Conservation (phyloP, 2,329 filamentous ascomycete genomes). For the Sporothrix curviconia region DNA sequence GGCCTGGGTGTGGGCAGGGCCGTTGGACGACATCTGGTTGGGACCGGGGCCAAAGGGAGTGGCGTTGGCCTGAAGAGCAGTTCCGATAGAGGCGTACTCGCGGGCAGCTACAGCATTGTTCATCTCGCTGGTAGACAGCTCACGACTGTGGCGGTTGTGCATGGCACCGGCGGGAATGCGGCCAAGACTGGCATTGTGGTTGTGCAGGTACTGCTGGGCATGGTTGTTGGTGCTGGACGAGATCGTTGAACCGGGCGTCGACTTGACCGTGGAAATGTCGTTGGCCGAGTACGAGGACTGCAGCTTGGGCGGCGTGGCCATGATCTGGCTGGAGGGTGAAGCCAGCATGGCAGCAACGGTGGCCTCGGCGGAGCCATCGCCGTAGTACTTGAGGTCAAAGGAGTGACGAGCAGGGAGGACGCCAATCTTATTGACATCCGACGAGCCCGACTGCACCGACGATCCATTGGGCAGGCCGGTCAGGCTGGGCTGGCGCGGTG, state of each 20-base stretch:
- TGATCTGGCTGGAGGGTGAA: slow-evolving; percentile 43
- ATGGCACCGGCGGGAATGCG: slow-evolving; percentile 65
- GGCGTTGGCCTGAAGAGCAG: slow-evolving; percentile 72
- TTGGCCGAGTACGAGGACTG: slow-evolving; percentile 86
- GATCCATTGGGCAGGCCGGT: slow-evolving; percentile 39
- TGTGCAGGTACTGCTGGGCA: slow-evolving; percentile 59
- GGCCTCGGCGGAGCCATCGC: slow-evolving; percentile 38
- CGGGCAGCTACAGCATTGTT: slow-evolving; percentile 32
- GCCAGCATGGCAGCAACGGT: slow-evolving; percentile 37
- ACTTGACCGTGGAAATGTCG: slow-evolving; percentile 82
- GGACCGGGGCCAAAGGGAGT: slow-evolving; percentile 67
- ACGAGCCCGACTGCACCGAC: slow-evolving; percentile 30
- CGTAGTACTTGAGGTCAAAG: slow-evolving; percentile 48
- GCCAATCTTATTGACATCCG: slow-evolving; percentile 42
- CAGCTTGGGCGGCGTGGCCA: slow-evolving; percentile 64
- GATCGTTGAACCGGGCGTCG: slow-evolving; percentile 44
- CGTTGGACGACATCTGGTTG: slow-evolving; percentile 31
- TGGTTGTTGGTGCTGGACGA: slow-evolving; percentile 49
- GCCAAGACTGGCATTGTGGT: slow-evolving; percentile 77
- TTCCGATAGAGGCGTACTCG: slow-evolving; percentile 57
- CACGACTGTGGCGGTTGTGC: slow-evolving; percentile 64
- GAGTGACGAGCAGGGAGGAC: slow-evolving; percentile 51
- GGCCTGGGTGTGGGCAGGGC: slow-evolving; percentile 19
- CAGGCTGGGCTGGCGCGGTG: slow-evolving; percentile 61
- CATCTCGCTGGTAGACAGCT: slow-evolving; percentile 50